These are phyloP conservation scores for Sclerotinia spermophila DNA, from an alignment of 2,329 filamentous ascomycete genomes.

Conservation along the genomic window DNA sequence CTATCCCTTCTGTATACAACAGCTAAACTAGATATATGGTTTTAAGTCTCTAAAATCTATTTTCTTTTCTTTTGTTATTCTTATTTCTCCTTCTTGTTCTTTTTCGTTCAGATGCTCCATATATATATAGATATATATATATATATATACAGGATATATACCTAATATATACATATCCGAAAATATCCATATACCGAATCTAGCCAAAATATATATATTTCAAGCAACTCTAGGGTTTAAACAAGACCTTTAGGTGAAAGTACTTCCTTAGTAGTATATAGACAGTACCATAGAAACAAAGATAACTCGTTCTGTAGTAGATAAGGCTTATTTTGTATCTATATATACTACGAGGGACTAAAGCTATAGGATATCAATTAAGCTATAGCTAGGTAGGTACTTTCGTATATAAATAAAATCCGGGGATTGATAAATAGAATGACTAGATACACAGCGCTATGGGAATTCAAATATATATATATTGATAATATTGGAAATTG, in stretches of 20 bases:
- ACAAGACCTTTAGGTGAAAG: not conserved
- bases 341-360: conserved; percentile 14
- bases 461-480: not conserved
- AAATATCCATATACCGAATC: not conserved
- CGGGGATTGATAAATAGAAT: too few species aligned
- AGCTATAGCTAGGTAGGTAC: not conserved
- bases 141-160: not conserved
- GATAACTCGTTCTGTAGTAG: not conserved
- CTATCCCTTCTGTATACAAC: not conserved
- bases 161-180: not conserved
- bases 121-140: not conserved
- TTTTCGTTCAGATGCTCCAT: not conserved
- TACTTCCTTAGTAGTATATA: not conserved
- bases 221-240: not conserved
- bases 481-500: too few species aligned
- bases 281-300: not conserved
- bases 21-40: not conserved
- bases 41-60: not conserved
- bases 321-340: not conserved
- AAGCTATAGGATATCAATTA: not conserved
- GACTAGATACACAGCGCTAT: not conserved
- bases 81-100: not conserved
- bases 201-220: not conserved
- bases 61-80: not conserved
- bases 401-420: not conserved